phyloP scores from a whole-genome alignment of 2,329 filamentous ascomycete species.

The Huntiella omanensis region DNA sequence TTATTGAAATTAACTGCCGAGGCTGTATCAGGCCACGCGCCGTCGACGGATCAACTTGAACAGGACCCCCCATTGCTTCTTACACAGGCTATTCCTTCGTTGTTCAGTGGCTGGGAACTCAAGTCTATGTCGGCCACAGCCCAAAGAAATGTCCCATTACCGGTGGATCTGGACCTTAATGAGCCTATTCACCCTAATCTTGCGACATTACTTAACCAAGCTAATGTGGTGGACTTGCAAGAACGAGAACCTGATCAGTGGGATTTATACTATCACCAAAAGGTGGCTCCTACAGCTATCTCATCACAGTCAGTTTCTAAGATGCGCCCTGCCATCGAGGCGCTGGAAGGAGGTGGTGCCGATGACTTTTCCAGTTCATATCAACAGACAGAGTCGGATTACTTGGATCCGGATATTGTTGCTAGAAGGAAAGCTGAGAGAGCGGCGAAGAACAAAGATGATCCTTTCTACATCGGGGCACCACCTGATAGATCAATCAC shows the following conservation, averaged over 20 bases:
- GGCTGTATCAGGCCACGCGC: slow-evolving; percentile 49
- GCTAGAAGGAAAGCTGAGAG: slow-evolving; percentile 60
- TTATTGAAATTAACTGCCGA: slow-evolving; percentile 74
- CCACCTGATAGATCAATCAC: slow-evolving; percentile 42
- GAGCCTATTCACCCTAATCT: slow-evolving; percentile 65
- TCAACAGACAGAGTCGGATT: slow-evolving; percentile 42
- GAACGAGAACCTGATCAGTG: slow-evolving; percentile 46
- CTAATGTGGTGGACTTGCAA: slow-evolving; percentile 29
- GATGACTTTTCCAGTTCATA: slow-evolving; percentile 34
- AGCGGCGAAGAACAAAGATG: slow-evolving; percentile 67
- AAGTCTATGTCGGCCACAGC: slow-evolving; percentile 76
- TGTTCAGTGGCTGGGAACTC: slow-evolving; percentile 73
- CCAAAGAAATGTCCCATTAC: slow-evolving; percentile 69
- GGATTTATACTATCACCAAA: slow-evolving; percentile 44
- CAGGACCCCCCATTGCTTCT: slow-evolving; percentile 66
- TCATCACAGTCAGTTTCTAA: slow-evolving; percentile 26
- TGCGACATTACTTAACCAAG: slow-evolving; percentile 42
- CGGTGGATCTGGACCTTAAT: slow-evolving; percentile 58
- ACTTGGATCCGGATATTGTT: slow-evolving; percentile 53
- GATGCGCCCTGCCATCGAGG: slow-evolving; percentile 31
- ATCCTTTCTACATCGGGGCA: slow-evolving; percentile 74
- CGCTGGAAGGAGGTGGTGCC: slow-evolving; percentile 26
- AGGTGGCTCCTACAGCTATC: slow-evolving; percentile 30
- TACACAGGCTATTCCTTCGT: slow-evolving; percentile 72
- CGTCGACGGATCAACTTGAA: slow-evolving; percentile 30